These are phyloP conservation scores for Coniochaeta ligniaria DNA, from an alignment of 2,329 filamentous ascomycete genomes.

Conservation along the genomic window DNA sequence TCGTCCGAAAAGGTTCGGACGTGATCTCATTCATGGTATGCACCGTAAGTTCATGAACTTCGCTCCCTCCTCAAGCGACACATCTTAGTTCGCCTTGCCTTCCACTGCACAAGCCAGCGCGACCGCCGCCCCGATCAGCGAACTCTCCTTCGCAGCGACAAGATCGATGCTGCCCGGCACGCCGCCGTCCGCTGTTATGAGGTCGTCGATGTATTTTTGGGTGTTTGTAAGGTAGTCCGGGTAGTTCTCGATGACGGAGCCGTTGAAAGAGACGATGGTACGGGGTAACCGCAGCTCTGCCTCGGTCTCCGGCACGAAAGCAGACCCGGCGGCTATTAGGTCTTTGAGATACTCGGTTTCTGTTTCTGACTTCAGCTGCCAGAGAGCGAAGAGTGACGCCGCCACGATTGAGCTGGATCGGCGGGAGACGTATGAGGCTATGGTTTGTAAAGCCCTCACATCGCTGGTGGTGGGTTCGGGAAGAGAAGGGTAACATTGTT, in stretches of 20 bases:
- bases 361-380: constrained; percentile 43
- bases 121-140: constrained; percentile 68
- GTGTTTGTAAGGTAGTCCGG: constrained; percentile 57
- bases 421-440: constrained; percentile 47
- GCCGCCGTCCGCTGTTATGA: constrained; percentile 39
- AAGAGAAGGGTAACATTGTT: constrained; percentile 39
- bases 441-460: constrained; percentile 40
- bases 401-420: constrained; percentile 55
- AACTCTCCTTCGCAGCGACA: constrained; percentile 66
- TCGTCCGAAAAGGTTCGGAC: not conserved
- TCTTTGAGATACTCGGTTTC: constrained; percentile 37
- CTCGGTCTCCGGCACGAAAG: constrained; percentile 38
- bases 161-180: constrained; percentile 44
- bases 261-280: constrained; percentile 68
- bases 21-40: not conserved
- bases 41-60: too few species aligned
- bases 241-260: constrained; percentile 73
- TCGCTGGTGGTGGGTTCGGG: constrained; percentile 35
- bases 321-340: not conserved
- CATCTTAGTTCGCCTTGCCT: constrained; percentile 11
- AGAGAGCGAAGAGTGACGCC: constrained; percentile 50
- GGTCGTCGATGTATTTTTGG: constrained; percentile 55
- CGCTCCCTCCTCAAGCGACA: not conserved
- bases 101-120: constrained; percentile 44
- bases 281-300: constrained; percentile 28